Evolutionary conservation across 208 protist genomes (phyloP), one percentile per base, ranked within the genome.

Genomic region (Wallacemonas sp.): DNA sequence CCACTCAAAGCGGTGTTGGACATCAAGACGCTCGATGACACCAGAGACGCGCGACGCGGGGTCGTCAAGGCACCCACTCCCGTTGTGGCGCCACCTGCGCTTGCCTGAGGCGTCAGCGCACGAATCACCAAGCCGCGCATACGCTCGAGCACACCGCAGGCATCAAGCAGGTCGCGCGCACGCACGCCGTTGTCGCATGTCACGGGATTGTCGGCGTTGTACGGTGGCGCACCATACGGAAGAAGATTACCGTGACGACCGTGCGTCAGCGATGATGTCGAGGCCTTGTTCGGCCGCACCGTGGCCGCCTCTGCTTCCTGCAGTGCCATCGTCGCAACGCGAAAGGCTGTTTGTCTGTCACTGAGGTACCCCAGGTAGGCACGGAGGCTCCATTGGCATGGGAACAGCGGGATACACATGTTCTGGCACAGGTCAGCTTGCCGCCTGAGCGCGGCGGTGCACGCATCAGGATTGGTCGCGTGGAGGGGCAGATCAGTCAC

Each of bases 341-440:
- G 52, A n/a, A 58, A 58, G 29, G 52, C 52, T n/a, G 30, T 11
- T 30, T 58, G 52, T 26, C 64, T 52, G 23, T 70, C 19, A 5
- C 29, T 46, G 9, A 85, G 61, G 52, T 81, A 85, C 38, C 64
- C 6, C 23, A 70, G 58, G 36, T 79, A 74, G 52, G 24, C 21
- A 6, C 46, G 48, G 64, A 85, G 57, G 14, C 48, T 72, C 80
- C 80, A 85, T 23, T 26, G 36, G 41, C 41, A 19, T 12, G 65
- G 71, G 38, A 64, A 62, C 33, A 60, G 62, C 9, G 62, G 41
- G 27, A 63, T 39, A 1, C 21, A 23, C 23, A 44, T 44, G 24
- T 17, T 44, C 44, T 70, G 49, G n/a, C 36, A 33, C 33, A 81
- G 43, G 11, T 70, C 43, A 33, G 67, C 52, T 41, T 76, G 80